Base-by-base conservation (phyloP, 345 rosid species). In the Aegle marmelos region DNA sequence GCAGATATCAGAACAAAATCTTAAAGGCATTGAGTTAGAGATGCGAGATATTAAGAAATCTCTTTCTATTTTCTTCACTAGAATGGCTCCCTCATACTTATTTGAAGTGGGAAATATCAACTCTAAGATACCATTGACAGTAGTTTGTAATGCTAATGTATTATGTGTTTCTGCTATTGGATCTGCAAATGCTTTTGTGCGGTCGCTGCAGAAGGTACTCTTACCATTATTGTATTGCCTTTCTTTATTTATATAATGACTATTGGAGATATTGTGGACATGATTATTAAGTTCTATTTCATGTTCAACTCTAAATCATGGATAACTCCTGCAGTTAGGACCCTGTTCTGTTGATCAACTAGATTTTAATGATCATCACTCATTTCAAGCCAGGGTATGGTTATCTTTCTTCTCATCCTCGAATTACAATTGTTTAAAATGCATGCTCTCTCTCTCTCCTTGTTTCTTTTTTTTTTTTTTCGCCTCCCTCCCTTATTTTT, bases 121-220 rank as follows among this genome's bases (percentile, higher is more conserved):
- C 79, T 78, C 82, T 48, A 63, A 39, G 77, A 59, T 88, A 78
- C 82, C 87, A 31, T 70, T 91, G 76, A 84, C 75, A 80, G 79
- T 83, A 39, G 69, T 90, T 34, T 48, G 17, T 0, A 33, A 76
- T 76, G 85, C 86, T 6, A 45, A 77, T 60, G 85, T 91, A 72
- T 75, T 94, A 62, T 94, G 96, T 69, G 84, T 94, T 86, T 92
- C 92, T 31, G 96, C 92, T 4, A 87, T 92, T 75, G 96, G 97
- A 76, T 94, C 91, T 4, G 86, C 96, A 39, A 81, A 84, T 37
- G 90, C 98, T 25, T 94, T 92, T 75, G 86, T 91, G 61, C 84
- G 81, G 79, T 82, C 73, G 13, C 78, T 90, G 22, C 72, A 27
- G 83, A 88, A 80, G 91, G 98, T 94, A 78, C 13, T 73, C 30